Evolutionary conservation across 2,329 filamentous ascomycete genomes (phyloP).

Genomic region (Fusarium siculi): DNA sequence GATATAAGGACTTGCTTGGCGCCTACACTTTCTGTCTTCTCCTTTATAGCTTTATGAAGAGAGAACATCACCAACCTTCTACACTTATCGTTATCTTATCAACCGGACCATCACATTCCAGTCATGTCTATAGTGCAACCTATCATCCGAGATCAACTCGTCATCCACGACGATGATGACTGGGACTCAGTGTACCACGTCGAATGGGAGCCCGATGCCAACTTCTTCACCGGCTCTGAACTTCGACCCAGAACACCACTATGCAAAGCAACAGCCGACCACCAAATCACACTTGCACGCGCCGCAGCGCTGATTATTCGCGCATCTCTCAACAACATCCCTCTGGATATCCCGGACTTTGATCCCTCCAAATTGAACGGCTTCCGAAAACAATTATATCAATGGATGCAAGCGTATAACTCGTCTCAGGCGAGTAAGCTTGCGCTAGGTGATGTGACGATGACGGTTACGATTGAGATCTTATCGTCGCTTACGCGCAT

Average conservation of each 20-base stretch:
- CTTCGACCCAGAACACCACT: background rate
- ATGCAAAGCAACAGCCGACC: conserved; percentile 3
- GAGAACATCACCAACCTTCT: accelerated
- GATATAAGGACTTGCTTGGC: conserved; percentile 6
- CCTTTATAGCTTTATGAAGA: too few species aligned
- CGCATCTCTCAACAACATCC: conserved; percentile 14
- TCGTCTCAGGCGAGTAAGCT: conserved; percentile 2
- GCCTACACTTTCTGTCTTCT: accelerated
- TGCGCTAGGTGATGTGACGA: background rate
- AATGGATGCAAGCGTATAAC: conserved; percentile 7
- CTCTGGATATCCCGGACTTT: conserved; percentile 11
- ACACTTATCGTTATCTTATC: background rate
- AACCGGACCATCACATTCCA: background rate
- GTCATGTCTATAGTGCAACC: conserved; percentile 12
- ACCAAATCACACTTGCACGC: conserved; percentile 9
- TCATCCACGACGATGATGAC: background rate
- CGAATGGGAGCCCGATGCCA: conserved; percentile 13
- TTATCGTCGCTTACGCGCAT: conserved; percentile 12
- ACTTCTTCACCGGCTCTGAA: conserved; percentile 4
- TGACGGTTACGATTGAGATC: conserved; percentile 21
- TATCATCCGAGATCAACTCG: conserved; percentile 6
- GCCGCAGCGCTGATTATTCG: conserved; percentile 25
- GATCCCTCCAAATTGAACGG: background rate
- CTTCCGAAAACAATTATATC: background rate
- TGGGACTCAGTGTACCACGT: conserved; percentile 8